Evolutionary conservation across 352 stramenopile genomes (phyloP).

Genomic region (Globisporangium apiculatum): DNA sequence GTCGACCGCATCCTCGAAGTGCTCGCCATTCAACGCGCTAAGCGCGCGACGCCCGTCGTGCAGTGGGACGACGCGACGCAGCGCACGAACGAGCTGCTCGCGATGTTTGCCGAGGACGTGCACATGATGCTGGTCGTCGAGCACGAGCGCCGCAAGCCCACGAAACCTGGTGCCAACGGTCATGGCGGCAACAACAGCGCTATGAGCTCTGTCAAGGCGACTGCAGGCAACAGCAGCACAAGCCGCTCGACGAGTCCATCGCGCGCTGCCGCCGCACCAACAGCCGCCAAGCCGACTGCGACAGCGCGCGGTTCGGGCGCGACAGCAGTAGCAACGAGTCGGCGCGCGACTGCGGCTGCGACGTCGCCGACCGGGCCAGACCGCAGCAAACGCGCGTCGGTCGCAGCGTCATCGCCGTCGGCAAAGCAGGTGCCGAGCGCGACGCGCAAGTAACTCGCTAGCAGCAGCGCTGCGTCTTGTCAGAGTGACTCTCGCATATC

Average conservation of each 20-base stretch:
- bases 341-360: constrained; percentile 4
- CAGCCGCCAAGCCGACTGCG: not conserved
- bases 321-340: constrained; percentile 4
- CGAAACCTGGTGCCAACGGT: constrained; percentile 21
- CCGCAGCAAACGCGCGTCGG: constrained; percentile 5
- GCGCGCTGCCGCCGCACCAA: constrained; percentile 3
- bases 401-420: constrained; percentile 1
- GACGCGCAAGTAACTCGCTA: no score
- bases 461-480: not conserved
- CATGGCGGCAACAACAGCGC: not conserved
- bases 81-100: constrained; percentile 43
- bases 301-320: constrained; percentile 9
- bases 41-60: constrained; percentile 21
- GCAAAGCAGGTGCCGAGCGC: not conserved
- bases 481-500: no score
- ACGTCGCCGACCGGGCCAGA: not conserved
- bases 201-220: constrained; percentile 5
- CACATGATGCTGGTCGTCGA: constrained; percentile 42
- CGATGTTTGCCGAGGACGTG: constrained; percentile 61
- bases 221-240: constrained; percentile 1
- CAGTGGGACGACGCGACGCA: constrained; percentile 46
- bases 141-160: constrained; percentile 53
- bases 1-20: constrained; percentile 32
- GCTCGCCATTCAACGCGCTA: constrained; percentile 29
- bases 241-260: constrained; percentile 1